Evolutionary conservation across 805 yeast genomes (phyloP), one percentile per base, ranked within the genome.

Genomic region (Spathaspora sp.): DNA sequence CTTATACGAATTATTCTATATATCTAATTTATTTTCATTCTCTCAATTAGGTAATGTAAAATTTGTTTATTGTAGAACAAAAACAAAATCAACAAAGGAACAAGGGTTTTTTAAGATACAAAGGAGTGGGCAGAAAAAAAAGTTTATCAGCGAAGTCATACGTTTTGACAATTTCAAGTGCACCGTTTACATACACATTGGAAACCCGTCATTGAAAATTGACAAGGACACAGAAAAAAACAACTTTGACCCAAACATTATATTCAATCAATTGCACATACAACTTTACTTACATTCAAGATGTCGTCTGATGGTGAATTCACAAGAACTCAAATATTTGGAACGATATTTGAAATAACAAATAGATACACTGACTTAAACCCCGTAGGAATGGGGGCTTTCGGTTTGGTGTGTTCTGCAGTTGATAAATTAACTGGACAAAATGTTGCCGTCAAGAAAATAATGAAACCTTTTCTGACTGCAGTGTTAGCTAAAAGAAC

Each of bases 321-420:
- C 58, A 77, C 80, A 23, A 81, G 97, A 72, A 89, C 96, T 8
- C 96, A 92, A 68, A 92, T 92, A 55, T 92, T 92, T 63, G 97
- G 97, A 48, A 92, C 98, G 1, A 93, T 92, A 44, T 92, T 92
- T 66, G 97, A 92, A 69, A 89, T 91, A 57, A 92, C 97, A 42
- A 85, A 82, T 62, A 74, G 97, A 57, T 94, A 94, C 72, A 81
- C 89, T 3, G 97, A 93, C 64, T 78, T 94, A 55, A 93, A 91
- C 64, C 99, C 99, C 1, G 97, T 94, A 48, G 99, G 99, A 0
- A 94, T 94, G 99, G 99, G 99, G 23, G 99, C 99, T 7, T 94
- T 94, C 67, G 99, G 99, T 5, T 79, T 94, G 17, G 99, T 94
- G 40, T 94, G 99, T 58, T 90, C 97, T 8, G 99, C 99, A 1